phyloP scores from a whole-genome alignment of 306 rosid genomes.

The Sphenostylis stenocarpa region DNA sequence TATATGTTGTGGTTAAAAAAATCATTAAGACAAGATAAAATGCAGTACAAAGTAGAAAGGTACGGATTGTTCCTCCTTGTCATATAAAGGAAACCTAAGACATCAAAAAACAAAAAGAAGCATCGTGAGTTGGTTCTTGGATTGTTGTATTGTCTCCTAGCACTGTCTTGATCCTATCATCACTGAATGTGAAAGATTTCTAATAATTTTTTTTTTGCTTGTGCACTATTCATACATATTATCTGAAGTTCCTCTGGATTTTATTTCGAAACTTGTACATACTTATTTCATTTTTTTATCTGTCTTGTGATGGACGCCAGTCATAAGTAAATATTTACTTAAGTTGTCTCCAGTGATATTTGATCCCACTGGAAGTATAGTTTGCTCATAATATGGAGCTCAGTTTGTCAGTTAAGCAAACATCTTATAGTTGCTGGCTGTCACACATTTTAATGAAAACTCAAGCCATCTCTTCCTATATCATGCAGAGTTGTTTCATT shows the following conservation, averaged over 20 bases:
- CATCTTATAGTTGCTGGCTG: neutral
- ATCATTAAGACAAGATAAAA: constrained; percentile 10
- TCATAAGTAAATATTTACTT: constrained; percentile 6
- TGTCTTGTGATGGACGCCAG: constrained; percentile 20
- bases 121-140: constrained; percentile 7
- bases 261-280: neutral
- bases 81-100: neutral
- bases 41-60: constrained; percentile 13
- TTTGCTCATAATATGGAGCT: neutral
- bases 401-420: neutral
- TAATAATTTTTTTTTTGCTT: neutral
- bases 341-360: neutral
- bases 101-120: neutral
- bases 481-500: neutral
- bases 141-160: constrained; percentile 9
- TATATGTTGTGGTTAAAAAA: neutral
- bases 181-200: constrained; percentile 2
- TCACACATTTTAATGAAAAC: neutral
- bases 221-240: constrained; percentile 18
- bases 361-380: constrained; percentile 11
- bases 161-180: constrained; percentile 2
- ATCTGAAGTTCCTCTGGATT: constrained; percentile 5
- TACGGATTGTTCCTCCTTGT: neutral
- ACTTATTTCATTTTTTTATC: constrained; percentile 20
- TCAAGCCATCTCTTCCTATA: constrained; percentile 14